Conservation (phyloP, 2,329 filamentous ascomycete genomes). For the Diaporthe citri region DNA sequence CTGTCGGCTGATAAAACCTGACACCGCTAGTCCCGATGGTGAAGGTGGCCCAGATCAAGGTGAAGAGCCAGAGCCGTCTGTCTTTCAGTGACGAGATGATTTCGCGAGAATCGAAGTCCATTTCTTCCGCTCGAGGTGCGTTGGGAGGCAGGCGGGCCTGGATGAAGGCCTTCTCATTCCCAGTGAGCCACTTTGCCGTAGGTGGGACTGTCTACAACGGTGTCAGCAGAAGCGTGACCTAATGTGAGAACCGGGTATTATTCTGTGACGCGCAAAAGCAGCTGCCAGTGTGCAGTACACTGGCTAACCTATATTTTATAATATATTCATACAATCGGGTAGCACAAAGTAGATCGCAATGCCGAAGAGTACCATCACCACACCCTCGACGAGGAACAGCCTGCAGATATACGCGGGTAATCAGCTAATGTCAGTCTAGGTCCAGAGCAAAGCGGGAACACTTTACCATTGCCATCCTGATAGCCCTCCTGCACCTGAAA, state of each 20-base stretch:
- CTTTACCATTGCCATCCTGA: conserved; percentile 52
- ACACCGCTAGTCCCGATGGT: conserved; percentile 60
- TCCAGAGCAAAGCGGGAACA: background rate
- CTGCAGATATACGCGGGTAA: conserved; percentile 39
- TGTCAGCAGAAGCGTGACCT: background rate
- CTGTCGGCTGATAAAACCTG: conserved; percentile 57
- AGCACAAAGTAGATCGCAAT: conserved; percentile 64
- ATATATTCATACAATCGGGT: conserved; percentile 63
- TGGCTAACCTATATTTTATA: too few species aligned
- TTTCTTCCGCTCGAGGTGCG: conserved; percentile 54
- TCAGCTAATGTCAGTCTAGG: background rate
- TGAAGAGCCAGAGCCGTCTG: conserved; percentile 58
- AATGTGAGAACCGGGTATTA: conserved; percentile 34
- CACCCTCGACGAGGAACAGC: conserved; percentile 59
- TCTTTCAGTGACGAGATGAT: conserved; percentile 55
- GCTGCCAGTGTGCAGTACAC: too few species aligned
- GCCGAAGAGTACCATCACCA: conserved; percentile 60
- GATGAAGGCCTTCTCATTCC: conserved; percentile 61
- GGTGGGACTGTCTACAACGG: conserved; percentile 51
- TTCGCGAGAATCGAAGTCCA: conserved; percentile 55
- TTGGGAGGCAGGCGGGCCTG: conserved; percentile 59
- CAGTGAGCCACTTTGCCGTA: conserved; percentile 58
- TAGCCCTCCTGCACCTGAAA: conserved; percentile 50
- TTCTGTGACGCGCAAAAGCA: too few species aligned
- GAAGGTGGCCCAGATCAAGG: conserved; percentile 59